These are phyloP conservation scores for Penicillium salamii DNA, from an alignment of 495 filamentous ascomycete genomes.

Conservation along the genomic window DNA sequence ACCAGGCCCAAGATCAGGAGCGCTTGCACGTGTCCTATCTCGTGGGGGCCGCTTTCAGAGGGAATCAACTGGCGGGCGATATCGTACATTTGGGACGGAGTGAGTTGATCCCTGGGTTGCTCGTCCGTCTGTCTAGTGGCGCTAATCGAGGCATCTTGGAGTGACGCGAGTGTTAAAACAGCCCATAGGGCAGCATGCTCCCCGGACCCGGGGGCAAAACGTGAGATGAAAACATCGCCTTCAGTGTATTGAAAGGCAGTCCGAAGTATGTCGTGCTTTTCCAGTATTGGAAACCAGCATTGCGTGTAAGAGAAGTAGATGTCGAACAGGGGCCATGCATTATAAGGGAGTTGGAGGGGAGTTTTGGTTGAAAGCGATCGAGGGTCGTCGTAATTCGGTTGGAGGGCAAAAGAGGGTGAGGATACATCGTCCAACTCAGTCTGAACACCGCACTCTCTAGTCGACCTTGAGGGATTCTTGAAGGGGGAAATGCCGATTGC, in stretches of 20 bases:
- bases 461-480: conserved; percentile 11
- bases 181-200: conserved; percentile 65
- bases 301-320: conserved; percentile 74
- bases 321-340: conserved; percentile 60
- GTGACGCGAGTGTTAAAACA: conserved; percentile 50
- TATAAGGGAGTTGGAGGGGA: conserved; percentile 37
- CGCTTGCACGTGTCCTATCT: conserved; percentile 61
- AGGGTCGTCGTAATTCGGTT: conserved; percentile 4
- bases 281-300: conserved; percentile 69
- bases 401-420: conserved; percentile 4
- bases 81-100: conserved; percentile 44
- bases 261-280: conserved; percentile 62
- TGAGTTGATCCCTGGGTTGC: conserved; percentile 13
- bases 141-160: conserved; percentile 47
- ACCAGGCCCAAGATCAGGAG: conserved; percentile 58
- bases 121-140: conserved; percentile 25
- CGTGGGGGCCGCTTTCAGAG: conserved; percentile 47
- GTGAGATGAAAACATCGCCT: conserved; percentile 29
- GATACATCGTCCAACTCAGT: conserved; percentile 8
- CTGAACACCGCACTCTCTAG: conserved; percentile 29
- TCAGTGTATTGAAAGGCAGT: conserved; percentile 45
- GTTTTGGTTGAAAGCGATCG: conserved; percentile 12
- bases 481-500: conserved; percentile 21
- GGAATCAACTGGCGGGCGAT: conserved; percentile 57
- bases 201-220: conserved; percentile 38